A percentile compares a stretch with the other conserved stretches of the same genome.
Conservation (phyloP, 2,329 filamentous ascomycete species). For the Calcarisporium arbuscula region DNA sequence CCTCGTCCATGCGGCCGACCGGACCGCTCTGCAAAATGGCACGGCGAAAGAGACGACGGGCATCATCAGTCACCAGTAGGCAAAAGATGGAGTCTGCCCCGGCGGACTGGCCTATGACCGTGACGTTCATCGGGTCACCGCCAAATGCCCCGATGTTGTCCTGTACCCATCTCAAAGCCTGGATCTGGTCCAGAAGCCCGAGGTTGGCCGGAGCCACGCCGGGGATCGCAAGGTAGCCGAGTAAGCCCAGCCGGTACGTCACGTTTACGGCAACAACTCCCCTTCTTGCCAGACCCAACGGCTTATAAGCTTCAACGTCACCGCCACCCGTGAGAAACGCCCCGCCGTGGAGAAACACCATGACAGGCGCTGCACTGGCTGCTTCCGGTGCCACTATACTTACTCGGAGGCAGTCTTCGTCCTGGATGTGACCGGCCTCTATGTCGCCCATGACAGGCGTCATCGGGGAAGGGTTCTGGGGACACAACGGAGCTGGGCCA, state of each 20-base stretch:
- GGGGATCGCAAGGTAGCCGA: constrained; percentile 23
- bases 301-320: constrained; percentile 10
- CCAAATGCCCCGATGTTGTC: constrained; percentile 60
- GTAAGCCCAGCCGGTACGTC: constrained; percentile 27
- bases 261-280: constrained; percentile 25
- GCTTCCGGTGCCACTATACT: constrained; percentile 8
- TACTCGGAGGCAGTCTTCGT: constrained; percentile 12
- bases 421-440: constrained; percentile 3
- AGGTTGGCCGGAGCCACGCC: constrained; percentile 36
- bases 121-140: constrained; percentile 56
- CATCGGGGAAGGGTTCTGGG: constrained; percentile 11
- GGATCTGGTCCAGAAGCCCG: constrained; percentile 53
- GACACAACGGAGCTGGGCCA: constrained; percentile 10
- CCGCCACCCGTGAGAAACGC: constrained; percentile 12
- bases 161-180: constrained; percentile 54
- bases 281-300: constrained; percentile 5
- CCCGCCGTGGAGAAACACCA: constrained; percentile 20
- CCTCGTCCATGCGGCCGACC: constrained; percentile 4
- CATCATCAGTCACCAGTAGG: constrained; percentile 7
- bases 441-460: constrained; percentile 9
- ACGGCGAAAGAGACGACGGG: constrained; percentile 9
- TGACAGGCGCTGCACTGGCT: constrained; percentile 14
- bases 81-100: constrained; percentile 43
- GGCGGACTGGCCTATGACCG: constrained; percentile 55
- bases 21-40: constrained; percentile 13